Percentiles rank a stretch among this genome's conserved stretches.
These are phyloP conservation scores for Coemansia sp. DNA, from an alignment of 192 early-diverging fungal species.

Conservation along the genomic window DNA sequence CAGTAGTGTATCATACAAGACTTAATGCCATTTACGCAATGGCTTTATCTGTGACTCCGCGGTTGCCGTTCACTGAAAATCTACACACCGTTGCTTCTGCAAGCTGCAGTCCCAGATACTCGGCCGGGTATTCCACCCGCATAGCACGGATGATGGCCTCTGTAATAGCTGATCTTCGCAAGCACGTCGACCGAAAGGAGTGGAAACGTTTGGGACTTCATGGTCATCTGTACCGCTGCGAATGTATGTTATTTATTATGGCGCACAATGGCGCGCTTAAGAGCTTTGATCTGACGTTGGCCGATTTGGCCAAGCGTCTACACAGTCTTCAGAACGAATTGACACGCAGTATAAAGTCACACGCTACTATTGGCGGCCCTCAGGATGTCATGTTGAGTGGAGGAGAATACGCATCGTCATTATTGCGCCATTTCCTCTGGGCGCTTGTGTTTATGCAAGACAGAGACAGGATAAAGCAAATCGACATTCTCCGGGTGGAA, in stretches of 20 bases:
- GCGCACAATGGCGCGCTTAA: background rate
- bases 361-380: background rate
- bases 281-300: background rate
- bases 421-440: constrained; percentile 38
- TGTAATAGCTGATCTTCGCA: background rate
- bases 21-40: constrained; percentile 22
- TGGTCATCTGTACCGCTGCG: constrained; percentile 19
- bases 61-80: constrained; percentile 33
- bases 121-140: background rate
- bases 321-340: constrained; percentile 13
- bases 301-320: constrained; percentile 12
- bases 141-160: constrained; percentile 2
- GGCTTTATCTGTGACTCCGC: constrained; percentile 27
- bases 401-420: background rate
- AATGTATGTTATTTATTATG: constrained; percentile 26
- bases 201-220: constrained; percentile 3
- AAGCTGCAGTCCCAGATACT: constrained; percentile 14
- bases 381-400: background rate
- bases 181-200: background rate
- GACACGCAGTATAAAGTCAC: background rate
- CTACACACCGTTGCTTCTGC: constrained; percentile 36
- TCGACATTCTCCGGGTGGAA: constrained; percentile 5
- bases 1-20: background rate
- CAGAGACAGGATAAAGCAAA: background rate
- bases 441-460: constrained; percentile 4